Percentiles rank a stretch among this genome's conserved stretches.
phyloP scores from a whole-genome alignment of 1,284 basidiomycete species.

The Leccinum griseonigrum region DNA sequence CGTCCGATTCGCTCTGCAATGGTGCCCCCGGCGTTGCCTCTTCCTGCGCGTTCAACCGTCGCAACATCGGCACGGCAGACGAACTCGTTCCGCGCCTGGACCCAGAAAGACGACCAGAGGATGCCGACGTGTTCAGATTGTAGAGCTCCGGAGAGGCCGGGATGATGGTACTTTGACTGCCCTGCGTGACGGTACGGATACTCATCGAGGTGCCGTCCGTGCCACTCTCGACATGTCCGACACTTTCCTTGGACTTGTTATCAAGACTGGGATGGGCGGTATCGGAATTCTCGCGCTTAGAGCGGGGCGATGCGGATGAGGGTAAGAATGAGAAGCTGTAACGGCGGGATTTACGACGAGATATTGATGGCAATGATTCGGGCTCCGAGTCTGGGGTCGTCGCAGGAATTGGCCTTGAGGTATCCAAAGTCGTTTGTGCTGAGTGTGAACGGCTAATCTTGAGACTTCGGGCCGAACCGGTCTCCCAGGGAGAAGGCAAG shows the following conservation, averaged over 20 bases:
- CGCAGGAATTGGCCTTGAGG: background rate
- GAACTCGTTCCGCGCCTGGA: background rate
- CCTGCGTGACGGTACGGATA: constrained; percentile 24
- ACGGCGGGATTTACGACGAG: constrained; percentile 17
- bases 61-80: constrained; percentile 20
- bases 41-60: constrained; percentile 16
- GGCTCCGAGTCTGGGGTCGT: background rate
- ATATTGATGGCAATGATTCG: background rate
- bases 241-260: background rate
- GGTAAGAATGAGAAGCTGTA: constrained; percentile 30
- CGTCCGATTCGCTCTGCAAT: constrained; percentile 4
- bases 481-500: background rate
- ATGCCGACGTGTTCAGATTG: constrained; percentile 11
- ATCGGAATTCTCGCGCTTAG: constrained; percentile 19
- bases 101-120: constrained; percentile 7
- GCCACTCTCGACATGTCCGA: constrained; percentile 8
- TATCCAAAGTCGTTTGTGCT: background rate
- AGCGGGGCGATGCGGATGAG: constrained; percentile 17
- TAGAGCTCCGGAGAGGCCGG: constrained; percentile 2
- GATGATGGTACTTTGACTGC: constrained; percentile 25
- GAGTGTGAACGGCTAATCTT: background rate
- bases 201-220: constrained; percentile 24
- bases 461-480: background rate
- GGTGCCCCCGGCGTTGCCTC: background rate
- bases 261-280: background rate